Evolutionary conservation across 2,329 filamentous ascomycete genomes (phyloP).

Genomic region (Metarhizium guizhouense): DNA sequence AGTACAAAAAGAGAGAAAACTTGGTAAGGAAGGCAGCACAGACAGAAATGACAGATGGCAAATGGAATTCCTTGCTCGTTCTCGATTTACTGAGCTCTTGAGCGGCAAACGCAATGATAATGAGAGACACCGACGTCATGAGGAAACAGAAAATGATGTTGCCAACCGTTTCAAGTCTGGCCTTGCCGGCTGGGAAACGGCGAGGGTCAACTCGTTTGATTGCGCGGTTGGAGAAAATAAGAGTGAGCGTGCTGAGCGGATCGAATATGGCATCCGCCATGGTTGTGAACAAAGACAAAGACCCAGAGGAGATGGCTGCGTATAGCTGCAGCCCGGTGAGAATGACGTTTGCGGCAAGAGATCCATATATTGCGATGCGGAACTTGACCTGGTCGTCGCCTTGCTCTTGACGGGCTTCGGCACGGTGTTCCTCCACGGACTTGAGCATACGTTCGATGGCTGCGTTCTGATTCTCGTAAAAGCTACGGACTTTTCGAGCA

Average conservation of each 20-base stretch:
- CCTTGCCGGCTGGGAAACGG: slow-evolving; percentile 86
- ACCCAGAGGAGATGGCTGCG: slow-evolving; percentile 75
- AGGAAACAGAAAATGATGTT: slow-evolving; percentile 96
- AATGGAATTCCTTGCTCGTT: slow-evolving; percentile 58
- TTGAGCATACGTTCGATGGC: slow-evolving; percentile 89
- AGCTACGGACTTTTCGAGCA: slow-evolving; percentile 58
- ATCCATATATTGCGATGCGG: slow-evolving; percentile 56
- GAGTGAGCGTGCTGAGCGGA: slow-evolving; percentile 76
- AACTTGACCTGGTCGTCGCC: slow-evolving; percentile 73
- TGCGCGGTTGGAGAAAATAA: slow-evolving; percentile 81
- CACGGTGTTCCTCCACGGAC: slow-evolving; percentile 82
- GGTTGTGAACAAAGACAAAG: slow-evolving; percentile 93
- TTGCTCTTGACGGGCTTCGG: slow-evolving; percentile 70
- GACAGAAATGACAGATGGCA: slow-evolving; percentile 80
- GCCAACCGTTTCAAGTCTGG: slow-evolving; percentile 86
- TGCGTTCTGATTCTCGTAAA: slow-evolving; percentile 88
- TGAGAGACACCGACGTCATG: slow-evolving; percentile 86
- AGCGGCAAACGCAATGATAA: slow-evolving; percentile 82
- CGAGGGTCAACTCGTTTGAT: slow-evolving; percentile 78
- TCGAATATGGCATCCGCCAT: slow-evolving; percentile 96
- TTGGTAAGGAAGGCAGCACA: slow-evolving; percentile 79
- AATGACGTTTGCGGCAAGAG: slow-evolving; percentile 71
- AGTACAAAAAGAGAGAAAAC: slow-evolving; percentile 77
- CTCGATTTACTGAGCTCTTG: slow-evolving; percentile 54
- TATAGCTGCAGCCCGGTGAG: slow-evolving; percentile 80